These are phyloP conservation scores for Rhodotorula sp. DNA, from an alignment of 1,284 basidiomycete genomes.

Conservation along the genomic window DNA sequence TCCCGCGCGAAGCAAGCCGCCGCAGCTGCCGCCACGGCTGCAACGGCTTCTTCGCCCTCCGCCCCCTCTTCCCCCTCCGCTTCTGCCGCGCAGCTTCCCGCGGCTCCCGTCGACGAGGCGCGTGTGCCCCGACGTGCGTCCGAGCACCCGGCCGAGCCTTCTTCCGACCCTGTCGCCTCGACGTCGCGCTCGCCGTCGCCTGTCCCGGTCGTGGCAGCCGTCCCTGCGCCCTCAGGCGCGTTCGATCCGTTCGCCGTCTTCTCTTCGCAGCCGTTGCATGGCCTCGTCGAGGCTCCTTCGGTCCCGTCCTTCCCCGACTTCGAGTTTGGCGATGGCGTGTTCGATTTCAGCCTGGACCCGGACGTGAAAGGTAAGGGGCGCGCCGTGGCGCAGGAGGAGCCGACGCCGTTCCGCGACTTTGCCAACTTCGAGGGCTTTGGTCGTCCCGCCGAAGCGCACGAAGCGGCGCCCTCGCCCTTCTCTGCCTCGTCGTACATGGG, in stretches of 20 bases:
- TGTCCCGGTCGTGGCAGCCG: not conserved
- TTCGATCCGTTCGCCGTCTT: slow-evolving; percentile 9
- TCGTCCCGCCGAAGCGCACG: not conserved
- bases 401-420: slow-evolving; percentile 28
- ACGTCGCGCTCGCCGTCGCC: slow-evolving; percentile 27
- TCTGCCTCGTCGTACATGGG: slow-evolving; percentile 30
- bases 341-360: slow-evolving; percentile 40
- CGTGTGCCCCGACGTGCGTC: not conserved
- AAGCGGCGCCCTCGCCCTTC: slow-evolving; percentile 2
- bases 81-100: slow-evolving; percentile 4
- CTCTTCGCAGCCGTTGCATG: not conserved
- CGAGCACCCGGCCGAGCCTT: not conserved
- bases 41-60: slow-evolving; percentile 9
- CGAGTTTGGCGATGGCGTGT: slow-evolving; percentile 36
- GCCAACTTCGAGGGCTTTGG: slow-evolving; percentile 26
- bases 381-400: slow-evolving; percentile 9
- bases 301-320: slow-evolving; percentile 33
- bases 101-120: not conserved
- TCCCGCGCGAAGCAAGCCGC: slow-evolving; percentile 21
- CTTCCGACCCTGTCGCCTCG: slow-evolving; percentile 9
- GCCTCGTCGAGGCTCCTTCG: slow-evolving; percentile 11
- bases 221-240: slow-evolving; percentile 7
- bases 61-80: slow-evolving; percentile 7
- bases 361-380: slow-evolving; percentile 40
- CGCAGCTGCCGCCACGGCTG: slow-evolving; percentile 12